Evolutionary conservation across 2,329 filamentous ascomycete species (phyloP).

Genomic region (Fusarium devonianum): DNA sequence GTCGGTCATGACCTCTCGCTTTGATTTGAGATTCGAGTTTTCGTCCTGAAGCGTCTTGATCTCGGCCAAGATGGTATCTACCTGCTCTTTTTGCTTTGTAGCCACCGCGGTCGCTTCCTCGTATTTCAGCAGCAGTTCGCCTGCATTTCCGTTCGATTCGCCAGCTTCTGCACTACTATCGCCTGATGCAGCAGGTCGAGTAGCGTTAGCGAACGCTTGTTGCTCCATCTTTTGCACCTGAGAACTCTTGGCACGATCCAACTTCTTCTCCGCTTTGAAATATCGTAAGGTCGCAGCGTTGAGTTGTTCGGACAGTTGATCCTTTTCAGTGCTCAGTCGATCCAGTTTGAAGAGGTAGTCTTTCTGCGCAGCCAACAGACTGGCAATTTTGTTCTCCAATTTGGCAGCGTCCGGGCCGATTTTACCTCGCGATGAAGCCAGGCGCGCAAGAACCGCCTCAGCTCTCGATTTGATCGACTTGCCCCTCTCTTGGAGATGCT

Average conservation of each 20-base stretch:
- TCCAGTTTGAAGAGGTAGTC: slow-evolving; percentile 79
- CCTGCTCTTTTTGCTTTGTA: slow-evolving; percentile 86
- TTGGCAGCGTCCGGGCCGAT: slow-evolving; percentile 73
- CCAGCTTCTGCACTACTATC: slow-evolving; percentile 59
- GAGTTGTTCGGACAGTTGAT: slow-evolving; percentile 83
- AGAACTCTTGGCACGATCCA: slow-evolving; percentile 86
- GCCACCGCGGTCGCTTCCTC: slow-evolving; percentile 79
- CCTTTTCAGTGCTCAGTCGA: slow-evolving; percentile 77
- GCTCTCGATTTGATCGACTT: slow-evolving; percentile 79
- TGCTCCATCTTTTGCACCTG: slow-evolving; percentile 93
- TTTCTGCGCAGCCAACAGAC: slow-evolving; percentile 82
- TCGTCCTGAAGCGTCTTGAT: slow-evolving; percentile 79
- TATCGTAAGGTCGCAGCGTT: slow-evolving; percentile 90
- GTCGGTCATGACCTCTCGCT: slow-evolving; percentile 78
- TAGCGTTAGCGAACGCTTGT: slow-evolving; percentile 77
- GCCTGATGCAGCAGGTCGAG: slow-evolving; percentile 53
- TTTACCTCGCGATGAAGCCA: slow-evolving; percentile 60
- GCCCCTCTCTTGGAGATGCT: slow-evolving; percentile 79
- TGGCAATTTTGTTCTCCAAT: slow-evolving; percentile 77
- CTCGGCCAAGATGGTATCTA: slow-evolving; percentile 80
- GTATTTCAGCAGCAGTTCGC: slow-evolving; percentile 76
- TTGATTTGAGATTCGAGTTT: slow-evolving; percentile 73
- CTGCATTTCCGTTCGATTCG: slow-evolving; percentile 62
- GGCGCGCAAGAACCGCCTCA: slow-evolving; percentile 68
- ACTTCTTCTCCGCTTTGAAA: slow-evolving; percentile 92